These are phyloP conservation scores for Trichoderma harzianum DNA, from an alignment of 2,329 filamentous ascomycete species.

Conservation along the genomic window DNA sequence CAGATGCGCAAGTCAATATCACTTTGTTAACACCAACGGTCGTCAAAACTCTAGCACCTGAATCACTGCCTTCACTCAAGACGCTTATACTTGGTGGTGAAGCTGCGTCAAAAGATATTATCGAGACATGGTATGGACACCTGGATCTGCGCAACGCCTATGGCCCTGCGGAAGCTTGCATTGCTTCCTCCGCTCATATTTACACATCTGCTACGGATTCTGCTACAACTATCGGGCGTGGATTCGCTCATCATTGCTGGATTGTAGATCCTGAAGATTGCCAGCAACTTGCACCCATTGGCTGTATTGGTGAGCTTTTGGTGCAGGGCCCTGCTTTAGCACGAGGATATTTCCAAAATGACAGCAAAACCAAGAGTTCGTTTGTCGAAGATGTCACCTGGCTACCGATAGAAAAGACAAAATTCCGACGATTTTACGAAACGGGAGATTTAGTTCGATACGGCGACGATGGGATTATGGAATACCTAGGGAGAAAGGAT, in stretches of 20 bases:
- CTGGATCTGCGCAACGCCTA: slow-evolving; percentile 20
- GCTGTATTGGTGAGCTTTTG: slow-evolving; percentile 25
- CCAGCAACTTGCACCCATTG: slow-evolving; percentile 22
- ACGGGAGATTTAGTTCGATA: slow-evolving; percentile 13
- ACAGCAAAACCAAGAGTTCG: slow-evolving; percentile 18
- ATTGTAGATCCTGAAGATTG: slow-evolving; percentile 22
- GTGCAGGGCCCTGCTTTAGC: slow-evolving; percentile 23
- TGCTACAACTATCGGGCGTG: background rate
- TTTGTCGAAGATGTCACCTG: slow-evolving; percentile 18
- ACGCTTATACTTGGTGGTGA: slow-evolving; percentile 21
- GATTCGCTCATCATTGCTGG: slow-evolving; percentile 21
- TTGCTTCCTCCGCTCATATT: background rate
- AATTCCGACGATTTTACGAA: background rate
- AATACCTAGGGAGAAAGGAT: slow-evolving; percentile 4
- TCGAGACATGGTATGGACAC: slow-evolving; percentile 19
- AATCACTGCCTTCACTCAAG: slow-evolving; percentile 13
- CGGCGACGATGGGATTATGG: background rate
- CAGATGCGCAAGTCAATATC: slow-evolving; percentile 11
- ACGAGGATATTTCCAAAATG: slow-evolving; percentile 24
- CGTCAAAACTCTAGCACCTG: background rate
- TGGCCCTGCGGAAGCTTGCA: slow-evolving; percentile 22
- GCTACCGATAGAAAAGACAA: background rate
- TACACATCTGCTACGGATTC: background rate
- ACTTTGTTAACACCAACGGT: slow-evolving; percentile 19
- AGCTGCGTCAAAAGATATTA: slow-evolving; percentile 31